These are phyloP conservation scores for Hypericum perforatum DNA, from an alignment of 345 rosid species.

Conservation along the genomic window DNA sequence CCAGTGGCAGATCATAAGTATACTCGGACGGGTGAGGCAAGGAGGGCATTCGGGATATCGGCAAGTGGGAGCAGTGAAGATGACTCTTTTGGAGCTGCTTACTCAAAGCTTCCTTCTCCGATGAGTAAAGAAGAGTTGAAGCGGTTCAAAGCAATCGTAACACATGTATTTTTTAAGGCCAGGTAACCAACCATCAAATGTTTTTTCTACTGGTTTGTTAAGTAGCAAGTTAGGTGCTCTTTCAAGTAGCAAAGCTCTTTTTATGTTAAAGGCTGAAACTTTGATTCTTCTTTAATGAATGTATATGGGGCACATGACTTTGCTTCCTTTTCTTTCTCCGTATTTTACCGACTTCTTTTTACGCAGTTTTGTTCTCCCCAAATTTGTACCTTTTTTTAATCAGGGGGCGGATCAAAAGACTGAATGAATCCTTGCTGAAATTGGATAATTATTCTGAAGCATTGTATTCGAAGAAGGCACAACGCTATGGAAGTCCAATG, in stretches of 20 bases:
- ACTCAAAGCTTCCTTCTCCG: no score
- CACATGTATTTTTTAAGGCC: no score
- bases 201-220: no score
- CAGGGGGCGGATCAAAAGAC: slow-evolving; percentile 35
- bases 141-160: no score
- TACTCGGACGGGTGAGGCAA: no score
- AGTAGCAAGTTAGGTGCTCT: no score
- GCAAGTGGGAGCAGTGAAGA: no score
- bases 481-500: slow-evolving; percentile 26
- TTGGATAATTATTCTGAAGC: slow-evolving; percentile 28
- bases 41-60: no score
- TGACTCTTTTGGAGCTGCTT: no score
- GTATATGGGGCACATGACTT: slow-evolving; percentile 2
- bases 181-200: no score
- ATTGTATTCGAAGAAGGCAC: slow-evolving; percentile 32
- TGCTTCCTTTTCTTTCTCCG: background rate
- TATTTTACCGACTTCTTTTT: background rate
- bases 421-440: slow-evolving; percentile 28
- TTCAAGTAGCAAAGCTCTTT: slow-evolving; percentile 2
- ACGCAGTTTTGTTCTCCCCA: slow-evolving; percentile 5
- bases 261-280: slow-evolving; percentile 6
- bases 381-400: slow-evolving; percentile 6
- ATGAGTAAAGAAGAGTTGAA: no score
- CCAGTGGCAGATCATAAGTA: no score
- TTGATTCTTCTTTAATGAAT: background rate